Conservation (phyloP, 192 early-diverging fungal genomes). For the Oehlia diaphana region DNA sequence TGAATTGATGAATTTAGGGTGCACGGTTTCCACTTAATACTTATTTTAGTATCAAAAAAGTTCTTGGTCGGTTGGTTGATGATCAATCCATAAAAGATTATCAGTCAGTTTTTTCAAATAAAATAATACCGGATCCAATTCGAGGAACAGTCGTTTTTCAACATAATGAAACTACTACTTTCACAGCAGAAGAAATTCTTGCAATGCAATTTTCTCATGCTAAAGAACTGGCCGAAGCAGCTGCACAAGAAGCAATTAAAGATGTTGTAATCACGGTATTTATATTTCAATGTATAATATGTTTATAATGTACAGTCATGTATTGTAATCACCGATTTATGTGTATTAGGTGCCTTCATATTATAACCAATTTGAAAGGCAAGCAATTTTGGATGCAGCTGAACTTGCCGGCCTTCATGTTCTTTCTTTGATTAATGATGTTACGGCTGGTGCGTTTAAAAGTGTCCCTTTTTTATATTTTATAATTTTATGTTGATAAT, state of each 20-base stretch:
- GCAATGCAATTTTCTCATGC: conserved; percentile 93
- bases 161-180: conserved; percentile 53
- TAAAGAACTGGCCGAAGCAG: conserved; percentile 76
- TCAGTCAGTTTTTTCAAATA: conserved; percentile 72
- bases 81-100: conserved; percentile 71
- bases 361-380: conserved; percentile 87
- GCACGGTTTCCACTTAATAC: conserved; percentile 80
- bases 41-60: conserved; percentile 80
- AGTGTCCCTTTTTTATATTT: neutral
- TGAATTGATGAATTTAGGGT: conserved; percentile 49
- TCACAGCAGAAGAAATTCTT: conserved; percentile 85
- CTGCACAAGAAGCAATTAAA: conserved; percentile 71
- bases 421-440: conserved; percentile 87
- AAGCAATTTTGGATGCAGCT: conserved; percentile 91
- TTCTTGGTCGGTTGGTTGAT: conserved; percentile 78
- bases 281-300: neutral
- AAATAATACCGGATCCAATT: conserved; percentile 68
- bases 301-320: neutral
- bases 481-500: neutral
- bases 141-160: conserved; percentile 72
- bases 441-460: conserved; percentile 71
- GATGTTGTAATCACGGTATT: conserved; percentile 91
- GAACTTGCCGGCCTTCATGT: conserved; percentile 84
- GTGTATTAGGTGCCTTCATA: conserved; percentile 79
- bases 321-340: neutral